These are phyloP conservation scores for Clitoria ternatea DNA, from an alignment of 306 rosid species.

Conservation along the genomic window DNA sequence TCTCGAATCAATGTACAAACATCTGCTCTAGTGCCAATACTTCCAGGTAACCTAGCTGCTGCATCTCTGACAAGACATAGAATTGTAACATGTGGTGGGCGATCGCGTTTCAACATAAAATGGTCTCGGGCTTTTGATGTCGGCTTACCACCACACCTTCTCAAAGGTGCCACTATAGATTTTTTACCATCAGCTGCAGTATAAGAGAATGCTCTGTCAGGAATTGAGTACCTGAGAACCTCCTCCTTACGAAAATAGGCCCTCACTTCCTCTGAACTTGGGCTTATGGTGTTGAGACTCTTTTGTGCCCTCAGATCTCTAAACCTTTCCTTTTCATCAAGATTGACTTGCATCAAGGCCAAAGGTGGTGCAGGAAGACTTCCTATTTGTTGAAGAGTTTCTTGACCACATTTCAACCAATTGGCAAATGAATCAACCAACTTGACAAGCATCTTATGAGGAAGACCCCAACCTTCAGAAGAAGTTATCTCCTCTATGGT, in stretches of 20 bases:
- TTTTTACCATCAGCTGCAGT: slow-evolving; percentile 97
- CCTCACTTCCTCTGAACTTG: slow-evolving; percentile 91
- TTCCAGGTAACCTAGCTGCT: slow-evolving; percentile 98
- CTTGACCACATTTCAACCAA: slow-evolving; percentile 99
- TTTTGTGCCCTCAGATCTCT: slow-evolving; percentile 96
- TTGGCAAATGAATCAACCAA: slow-evolving; percentile 96
- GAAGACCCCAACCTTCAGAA: slow-evolving; percentile 95
- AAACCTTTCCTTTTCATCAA: slow-evolving; percentile 98
- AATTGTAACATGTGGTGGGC: slow-evolving; percentile 98
- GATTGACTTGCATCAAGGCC: slow-evolving; percentile 84
- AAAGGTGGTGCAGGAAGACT: slow-evolving; percentile 96
- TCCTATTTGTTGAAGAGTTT: slow-evolving; percentile 95
- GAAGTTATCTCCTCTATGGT: slow-evolving; percentile 72
- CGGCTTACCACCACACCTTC: slow-evolving; percentile 99
- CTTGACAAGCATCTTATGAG: slow-evolving; percentile 94
- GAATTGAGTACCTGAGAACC: slow-evolving; percentile 93
- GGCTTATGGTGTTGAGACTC: slow-evolving; percentile 90
- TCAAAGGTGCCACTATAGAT: slow-evolving; percentile 96
- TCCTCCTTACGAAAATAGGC: slow-evolving; percentile 92
- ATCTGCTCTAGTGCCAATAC: slow-evolving; percentile 97
- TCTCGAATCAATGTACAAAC: slow-evolving; percentile 97
- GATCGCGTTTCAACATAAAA: slow-evolving; percentile 97
- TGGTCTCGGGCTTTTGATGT: slow-evolving; percentile 99
- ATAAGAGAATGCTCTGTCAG: slow-evolving; percentile 97
- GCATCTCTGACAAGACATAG: slow-evolving; percentile 99